Evolutionary conservation across 2,329 filamentous ascomycete species (phyloP), one percentile per base, ranked within the genome.

Genomic region (Torrubiella hemipterigena): DNA sequence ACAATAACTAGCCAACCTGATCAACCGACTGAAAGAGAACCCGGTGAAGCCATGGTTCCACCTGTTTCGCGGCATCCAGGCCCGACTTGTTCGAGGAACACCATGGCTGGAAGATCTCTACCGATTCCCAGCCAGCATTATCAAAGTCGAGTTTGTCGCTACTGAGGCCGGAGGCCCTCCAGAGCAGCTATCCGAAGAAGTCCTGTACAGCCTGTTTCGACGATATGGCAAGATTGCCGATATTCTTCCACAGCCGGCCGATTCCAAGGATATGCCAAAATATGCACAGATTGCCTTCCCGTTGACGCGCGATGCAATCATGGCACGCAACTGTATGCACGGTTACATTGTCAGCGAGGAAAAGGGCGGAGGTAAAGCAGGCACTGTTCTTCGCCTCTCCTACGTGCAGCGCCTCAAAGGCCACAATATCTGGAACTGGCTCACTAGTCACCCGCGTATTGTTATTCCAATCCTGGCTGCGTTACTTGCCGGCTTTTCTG

Each of bases 71-170:
- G 59, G 69, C 11, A 77, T 93, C 34, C 69, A 73, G 29, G 75
- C 77, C 4, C 75, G 76, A 16, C 60, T 86, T 6, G 91, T 98
- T 3, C 67, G 74, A 33, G 91, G 91, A 8, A 74, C 77, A 15
- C 91, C 91, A 0, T 98, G 91, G 91, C 69, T 96, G 3, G 91
- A 96, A 48, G 91, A 98, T 50, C 61, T 98, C 17, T 81, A 85
- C 43, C 73, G 86, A 6, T 77, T 86, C 30, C 91, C 91, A 0
- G 84, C 77, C 35, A 66, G 65, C 24, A 69, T 82, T 17, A 48
- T 98, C 22, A 81, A 75, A 43, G 76, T 95, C 15, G 89, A 96
- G 48, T 96, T 95, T 41, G 67, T 89, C 7, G 74, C 86, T 4
- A 70, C 73, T 1, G 68, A 69, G 17, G 69, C 83, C 0, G 85